Percentiles rank a stretch among this genome's conserved stretches.
These are phyloP conservation scores for Thozetella sp. DNA, from an alignment of 495 filamentous ascomycete genomes.

Conservation along the genomic window DNA sequence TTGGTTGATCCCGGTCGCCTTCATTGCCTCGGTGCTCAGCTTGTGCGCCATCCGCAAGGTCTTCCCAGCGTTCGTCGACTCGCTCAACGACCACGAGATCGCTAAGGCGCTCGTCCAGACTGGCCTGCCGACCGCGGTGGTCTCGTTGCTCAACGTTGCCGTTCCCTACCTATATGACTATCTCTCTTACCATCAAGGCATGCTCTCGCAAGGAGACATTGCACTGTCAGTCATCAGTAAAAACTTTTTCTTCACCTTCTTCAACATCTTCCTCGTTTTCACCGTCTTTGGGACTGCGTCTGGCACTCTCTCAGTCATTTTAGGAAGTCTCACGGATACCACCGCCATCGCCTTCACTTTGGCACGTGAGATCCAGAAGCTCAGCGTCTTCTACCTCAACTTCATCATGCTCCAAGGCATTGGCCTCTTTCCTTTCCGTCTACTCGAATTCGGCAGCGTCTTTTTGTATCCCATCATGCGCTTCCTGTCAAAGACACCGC, in stretches of 20 bases:
- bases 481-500: slow-evolving; percentile 81
- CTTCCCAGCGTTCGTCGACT: slow-evolving; percentile 68
- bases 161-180: slow-evolving; percentile 96
- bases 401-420: slow-evolving; percentile 92
- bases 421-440: slow-evolving; percentile 88
- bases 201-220: slow-evolving; percentile 93
- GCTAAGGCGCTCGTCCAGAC: slow-evolving; percentile 79
- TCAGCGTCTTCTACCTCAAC: slow-evolving; percentile 88
- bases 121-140: slow-evolving; percentile 79
- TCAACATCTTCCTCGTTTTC: slow-evolving; percentile 97
- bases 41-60: slow-evolving; percentile 75
- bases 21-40: slow-evolving; percentile 76
- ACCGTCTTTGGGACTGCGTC: slow-evolving; percentile 86
- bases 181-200: slow-evolving; percentile 86
- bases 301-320: slow-evolving; percentile 68
- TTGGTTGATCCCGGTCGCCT: slow-evolving; percentile 85
- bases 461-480: slow-evolving; percentile 80
- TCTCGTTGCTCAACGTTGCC: slow-evolving; percentile 83
- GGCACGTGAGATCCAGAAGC: slow-evolving; percentile 70
- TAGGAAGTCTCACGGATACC: slow-evolving; percentile 74
- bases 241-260: slow-evolving; percentile 99
- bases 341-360: slow-evolving; percentile 75
- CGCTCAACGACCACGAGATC: slow-evolving; percentile 66
- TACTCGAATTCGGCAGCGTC: slow-evolving; percentile 88
- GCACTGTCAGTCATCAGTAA: slow-evolving; percentile 95